Evolutionary conservation across 768 basidiomycete species (phyloP), one percentile per base, ranked within the genome.

Genomic region (Lactifluus echinatus): DNA sequence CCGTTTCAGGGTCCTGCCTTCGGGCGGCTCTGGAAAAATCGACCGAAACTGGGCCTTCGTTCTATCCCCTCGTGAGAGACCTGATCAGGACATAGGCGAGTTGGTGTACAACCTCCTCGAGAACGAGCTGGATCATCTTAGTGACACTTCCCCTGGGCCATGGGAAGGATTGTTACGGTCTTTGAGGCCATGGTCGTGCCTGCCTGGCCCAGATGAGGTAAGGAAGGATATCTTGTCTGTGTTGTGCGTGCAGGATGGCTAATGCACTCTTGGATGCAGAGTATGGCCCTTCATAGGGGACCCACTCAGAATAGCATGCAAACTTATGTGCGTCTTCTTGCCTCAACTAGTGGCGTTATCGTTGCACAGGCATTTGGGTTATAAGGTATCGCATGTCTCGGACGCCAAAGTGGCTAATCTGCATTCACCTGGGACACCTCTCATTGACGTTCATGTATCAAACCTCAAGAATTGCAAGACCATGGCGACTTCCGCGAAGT

Each of bases 311-410:
- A 45, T 29, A 51, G 56, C 56, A 57, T 50, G 44, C 56, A 50
- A 50, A 57, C 56, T 24, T 51, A 57, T 44, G 56, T 57, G 56
- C 43, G 56, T 57, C 49, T 56, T 56, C 55, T 45, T 56, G 49
- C 49, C 31, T 56, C 55, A 45, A 40, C n/a, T 45, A 56, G 55
- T 31, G 49, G 49, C 11, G 34, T 56, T 28, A 50, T 56, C 6
- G 55, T 45, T 50, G 55, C 42, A 50, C 48, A 56, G 23, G 55
- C 55, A 31, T 56, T 56, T 37, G 49, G 55, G 19, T 45, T 56
- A 45, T 50, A 56, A 53, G 50, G 55, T 49, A 56, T 44, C 55
- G 42, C 49, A 21, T 19, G 43, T n/a, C 6, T 56, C 42, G n/a
- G 49, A 45, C 8, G 19, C 24, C 33, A 56, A 56, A 45, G 55